A percentile compares a stretch with the other conserved stretches of the same genome.
Evolutionary conservation across 1,284 basidiomycete genomes (phyloP).

Genomic region (Marasmius sp.): DNA sequence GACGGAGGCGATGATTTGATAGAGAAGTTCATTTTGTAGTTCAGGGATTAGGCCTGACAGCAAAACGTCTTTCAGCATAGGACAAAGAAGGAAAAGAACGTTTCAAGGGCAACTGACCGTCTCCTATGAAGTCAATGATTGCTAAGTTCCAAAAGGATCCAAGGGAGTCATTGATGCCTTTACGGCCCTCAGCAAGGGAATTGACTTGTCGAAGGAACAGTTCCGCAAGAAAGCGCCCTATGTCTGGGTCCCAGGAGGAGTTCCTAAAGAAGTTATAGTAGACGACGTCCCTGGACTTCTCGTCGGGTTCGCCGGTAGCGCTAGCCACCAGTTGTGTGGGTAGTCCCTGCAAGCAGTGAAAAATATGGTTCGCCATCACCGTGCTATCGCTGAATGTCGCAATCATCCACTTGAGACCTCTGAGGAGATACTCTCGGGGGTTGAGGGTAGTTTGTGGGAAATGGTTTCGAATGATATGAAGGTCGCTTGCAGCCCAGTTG

Average conservation of each 20-base stretch:
- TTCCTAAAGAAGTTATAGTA: slow-evolving; percentile 14
- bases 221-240: slow-evolving; percentile 13
- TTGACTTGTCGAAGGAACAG: slow-evolving; percentile 13
- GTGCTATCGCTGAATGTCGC: slow-evolving; percentile 13
- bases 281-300: slow-evolving; percentile 7
- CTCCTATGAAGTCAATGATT: slow-evolving; percentile 10
- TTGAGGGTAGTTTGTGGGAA: slow-evolving; percentile 1
- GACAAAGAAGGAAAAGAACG: neutral
- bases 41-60: slow-evolving; percentile 1
- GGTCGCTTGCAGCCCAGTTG: slow-evolving; percentile 11
- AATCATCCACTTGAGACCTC: slow-evolving; percentile 13
- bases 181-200: neutral
- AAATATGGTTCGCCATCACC: slow-evolving; percentile 14
- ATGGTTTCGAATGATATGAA: slow-evolving; percentile 11
- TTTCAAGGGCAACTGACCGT: slow-evolving; percentile 5
- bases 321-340: slow-evolving; percentile 8
- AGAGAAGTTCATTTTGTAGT: slow-evolving; percentile 9
- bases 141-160: slow-evolving; percentile 13
- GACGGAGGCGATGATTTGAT: slow-evolving; percentile 9
- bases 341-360: slow-evolving; percentile 11
- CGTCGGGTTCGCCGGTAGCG: slow-evolving; percentile 6
- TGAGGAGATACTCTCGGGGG: slow-evolving; percentile 3
- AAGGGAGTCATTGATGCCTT: slow-evolving; percentile 1
- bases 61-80: neutral
- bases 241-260: slow-evolving; percentile 13